Conservation (phyloP, 2,329 filamentous ascomycete species). For the Nakataea oryzae region DNA sequence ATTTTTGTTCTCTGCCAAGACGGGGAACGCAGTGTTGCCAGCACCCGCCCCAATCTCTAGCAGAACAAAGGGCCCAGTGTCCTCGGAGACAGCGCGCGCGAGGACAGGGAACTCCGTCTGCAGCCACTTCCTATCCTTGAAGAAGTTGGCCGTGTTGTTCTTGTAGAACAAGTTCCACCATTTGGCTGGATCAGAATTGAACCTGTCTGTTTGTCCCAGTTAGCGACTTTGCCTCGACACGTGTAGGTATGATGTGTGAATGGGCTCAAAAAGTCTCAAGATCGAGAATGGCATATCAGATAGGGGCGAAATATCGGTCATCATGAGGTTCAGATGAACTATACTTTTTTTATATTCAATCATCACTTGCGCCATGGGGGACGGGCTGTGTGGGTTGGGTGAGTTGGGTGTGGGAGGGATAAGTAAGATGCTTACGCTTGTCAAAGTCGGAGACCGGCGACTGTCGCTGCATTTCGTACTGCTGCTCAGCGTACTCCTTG, state of each 20-base stretch:
- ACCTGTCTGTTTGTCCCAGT: conserved; percentile 50
- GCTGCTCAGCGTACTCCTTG: conserved; percentile 72
- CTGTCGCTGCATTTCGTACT: conserved; percentile 76
- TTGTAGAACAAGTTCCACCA: conserved; percentile 99
- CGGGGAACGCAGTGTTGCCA: conserved; percentile 91
- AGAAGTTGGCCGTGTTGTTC: conserved; percentile 95
- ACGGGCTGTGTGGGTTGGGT: not conserved
- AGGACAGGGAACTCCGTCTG: conserved; percentile 91
- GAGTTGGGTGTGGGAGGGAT: conserved; percentile 2
- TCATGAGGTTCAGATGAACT: conserved; percentile 61
- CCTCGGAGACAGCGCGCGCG: conserved; percentile 59
- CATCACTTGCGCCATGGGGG: conserved; percentile 21
- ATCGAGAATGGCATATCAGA: conserved; percentile 36
- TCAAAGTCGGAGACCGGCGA: conserved; percentile 90
- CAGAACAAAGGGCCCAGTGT: conserved; percentile 59
- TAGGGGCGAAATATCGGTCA: conserved; percentile 69
- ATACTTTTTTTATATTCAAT: conserved; percentile 51
- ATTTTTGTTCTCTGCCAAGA: conserved; percentile 78
- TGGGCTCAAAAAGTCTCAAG: not conserved
- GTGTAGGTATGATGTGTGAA: not conserved
- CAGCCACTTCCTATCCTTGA: conserved; percentile 97
- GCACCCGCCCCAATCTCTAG: conserved; percentile 92
- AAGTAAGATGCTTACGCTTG: conserved; percentile 49
- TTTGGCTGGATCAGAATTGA: conserved; percentile 82
- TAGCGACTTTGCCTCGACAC: conserved; percentile 19